Evolutionary conservation across 495 filamentous ascomycete species (phyloP), one percentile per base, ranked within the genome.

Genomic region (Margaritispora aquatica): DNA sequence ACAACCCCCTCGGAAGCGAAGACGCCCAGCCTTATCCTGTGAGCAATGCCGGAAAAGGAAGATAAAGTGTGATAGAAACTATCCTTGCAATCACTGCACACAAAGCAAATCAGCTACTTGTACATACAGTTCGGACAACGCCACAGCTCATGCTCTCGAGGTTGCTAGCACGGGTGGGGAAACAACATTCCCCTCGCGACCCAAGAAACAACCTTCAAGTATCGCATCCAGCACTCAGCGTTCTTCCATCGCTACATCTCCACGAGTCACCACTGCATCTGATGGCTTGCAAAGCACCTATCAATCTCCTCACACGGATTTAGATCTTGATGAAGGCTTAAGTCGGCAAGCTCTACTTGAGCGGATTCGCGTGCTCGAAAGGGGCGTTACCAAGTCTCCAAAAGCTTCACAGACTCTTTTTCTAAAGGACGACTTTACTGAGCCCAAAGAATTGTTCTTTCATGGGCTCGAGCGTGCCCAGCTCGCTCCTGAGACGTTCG

Each of bases 1-100:
- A 51, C 22, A 26, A 26, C 67, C 62, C 50, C 54, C 62, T 54
- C 65, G 71, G 44, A 73, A 73, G 26, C 72, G 72, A 26, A 67
- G 75, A 0, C 71, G 77, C 22, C 75, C 75, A 5, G 71, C 74
- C 11, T 65, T 69, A 3, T 73, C 76, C 0, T 80, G 76, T 63
- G 68, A 72, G 50, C 70, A 74, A 55, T 78, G 76, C 55, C 73
- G 75, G 9, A 66, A 54, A 7, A 71, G 71, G 47, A 80, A 80
- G 61, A 66, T 78, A 26, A 73, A 73, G 53, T 80, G 76, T 61
- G 77, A 78, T 60, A 70, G 72, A 20, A 60, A 61, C 19, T 51
- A 62, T 34, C 77, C 76, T 5, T 80, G 77, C 57, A 65, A 29
- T 65, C 72, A 57, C 29, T 76, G 72, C 51, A 61, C 51, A 34